A percentile compares a stretch with the other conserved stretches of the same genome.
Conservation (phyloP, 306 rosid species). For the Coriaria nepalensis region DNA sequence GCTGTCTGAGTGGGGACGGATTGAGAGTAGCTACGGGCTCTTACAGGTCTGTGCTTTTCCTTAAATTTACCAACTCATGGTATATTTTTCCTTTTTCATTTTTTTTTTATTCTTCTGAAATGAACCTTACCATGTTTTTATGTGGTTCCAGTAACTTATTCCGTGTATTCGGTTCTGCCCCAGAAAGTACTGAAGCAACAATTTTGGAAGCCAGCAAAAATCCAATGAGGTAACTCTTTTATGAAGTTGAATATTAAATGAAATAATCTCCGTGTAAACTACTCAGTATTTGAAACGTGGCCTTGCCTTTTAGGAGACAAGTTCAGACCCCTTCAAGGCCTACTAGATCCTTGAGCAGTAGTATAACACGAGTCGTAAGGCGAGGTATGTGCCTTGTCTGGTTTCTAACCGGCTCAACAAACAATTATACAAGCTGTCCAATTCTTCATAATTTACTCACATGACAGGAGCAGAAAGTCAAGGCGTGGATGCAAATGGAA, state of each 20-base stretch:
- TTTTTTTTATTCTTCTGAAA: constrained; percentile 1
- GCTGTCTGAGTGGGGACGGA: constrained; percentile 95
- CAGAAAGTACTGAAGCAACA: constrained; percentile 67
- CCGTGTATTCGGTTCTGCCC: constrained; percentile 84
- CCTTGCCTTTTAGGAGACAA: constrained; percentile 33
- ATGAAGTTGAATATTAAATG: too few relatives aligned
- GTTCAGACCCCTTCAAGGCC: constrained; percentile 48
- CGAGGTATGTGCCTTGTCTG: constrained; percentile 28
- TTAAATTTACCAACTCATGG: too few relatives aligned
- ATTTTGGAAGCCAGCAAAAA: constrained; percentile 98
- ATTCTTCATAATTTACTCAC: neutral
- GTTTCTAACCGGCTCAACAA: neutral
- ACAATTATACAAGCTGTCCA: neutral
- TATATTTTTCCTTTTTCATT: neutral
- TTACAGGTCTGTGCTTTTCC: constrained; percentile 52
- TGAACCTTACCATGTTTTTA: constrained; percentile 10
- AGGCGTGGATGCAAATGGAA: constrained; percentile 46
- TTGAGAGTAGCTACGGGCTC: constrained; percentile 81
- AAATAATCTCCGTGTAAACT: too few relatives aligned
- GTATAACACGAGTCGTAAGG: constrained; percentile 45
- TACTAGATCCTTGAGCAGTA: constrained; percentile 35
- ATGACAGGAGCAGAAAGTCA: constrained; percentile 35
- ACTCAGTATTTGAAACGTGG: too few relatives aligned
- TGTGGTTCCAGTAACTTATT: constrained; percentile 71
- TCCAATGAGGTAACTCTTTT: constrained; percentile 71